Evolutionary conservation across 805 yeast species (phyloP).

Genomic region (Ogataea naganishii): DNA sequence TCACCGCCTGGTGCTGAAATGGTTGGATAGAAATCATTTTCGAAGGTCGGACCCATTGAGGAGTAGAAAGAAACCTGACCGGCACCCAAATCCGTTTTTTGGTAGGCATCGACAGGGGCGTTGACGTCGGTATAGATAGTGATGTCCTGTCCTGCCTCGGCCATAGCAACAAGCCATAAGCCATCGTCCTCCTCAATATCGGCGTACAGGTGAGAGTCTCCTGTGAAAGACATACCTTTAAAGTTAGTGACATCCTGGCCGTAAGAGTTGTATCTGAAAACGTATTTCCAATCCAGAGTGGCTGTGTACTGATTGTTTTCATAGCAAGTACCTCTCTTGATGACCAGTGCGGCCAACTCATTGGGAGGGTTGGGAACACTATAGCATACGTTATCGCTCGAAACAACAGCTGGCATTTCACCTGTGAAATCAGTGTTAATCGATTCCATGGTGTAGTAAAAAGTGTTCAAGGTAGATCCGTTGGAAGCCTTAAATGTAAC

Average conservation of each 20-base stretch:
- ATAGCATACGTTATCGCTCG: not conserved
- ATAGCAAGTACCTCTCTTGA: slow-evolving; percentile 3
- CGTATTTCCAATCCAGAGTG: not conserved
- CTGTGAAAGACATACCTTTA: not conserved
- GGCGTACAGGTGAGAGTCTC: slow-evolving; percentile 1
- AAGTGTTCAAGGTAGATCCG: slow-evolving; percentile 1
- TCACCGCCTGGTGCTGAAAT: slow-evolving; percentile 14
- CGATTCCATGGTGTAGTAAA: slow-evolving; percentile 1
- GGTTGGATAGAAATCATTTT: slow-evolving; percentile 10
- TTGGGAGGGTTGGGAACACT: not conserved
- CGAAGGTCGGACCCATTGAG: slow-evolving; percentile 13
- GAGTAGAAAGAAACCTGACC: slow-evolving; percentile 9
- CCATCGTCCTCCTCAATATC: slow-evolving; percentile 5
- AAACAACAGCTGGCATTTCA: slow-evolving; percentile 1
- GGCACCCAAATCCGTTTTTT: slow-evolving; percentile 4
- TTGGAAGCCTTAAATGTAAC: slow-evolving; percentile 4
- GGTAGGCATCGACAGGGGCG: not conserved
- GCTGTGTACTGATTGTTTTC: not conserved
- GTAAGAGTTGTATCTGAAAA: slow-evolving; percentile 3
- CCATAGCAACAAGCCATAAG: slow-evolving; percentile 3
- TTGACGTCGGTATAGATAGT: not conserved
- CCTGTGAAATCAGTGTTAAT: not conserved
- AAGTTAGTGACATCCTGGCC: slow-evolving; percentile 1
- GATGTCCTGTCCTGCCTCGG: slow-evolving; percentile 2
- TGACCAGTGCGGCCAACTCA: not conserved